Evolutionary conservation across 768 basidiomycete genomes (phyloP), one percentile per base, ranked within the genome.

Genomic region (Hygrocybe punicea): DNA sequence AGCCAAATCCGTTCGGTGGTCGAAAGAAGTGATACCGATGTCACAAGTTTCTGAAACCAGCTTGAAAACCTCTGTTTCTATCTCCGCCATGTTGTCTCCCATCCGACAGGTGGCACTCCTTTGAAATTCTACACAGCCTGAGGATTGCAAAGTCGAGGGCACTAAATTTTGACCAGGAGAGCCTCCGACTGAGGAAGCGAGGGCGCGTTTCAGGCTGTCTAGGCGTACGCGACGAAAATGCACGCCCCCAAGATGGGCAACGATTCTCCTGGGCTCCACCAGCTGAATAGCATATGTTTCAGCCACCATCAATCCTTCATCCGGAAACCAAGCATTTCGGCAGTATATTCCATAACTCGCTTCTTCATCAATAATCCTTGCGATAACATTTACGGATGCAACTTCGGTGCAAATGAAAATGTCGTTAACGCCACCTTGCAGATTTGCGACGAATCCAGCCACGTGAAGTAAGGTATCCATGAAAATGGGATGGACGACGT

Each of bases 381-480:
- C 73, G 1, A 87, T 62, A 5, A 83, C 63, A 55, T 77, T 76
- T 40, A 86, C 71, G 5, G 73, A 63, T 14, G 75, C 80, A 29
- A 87, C 73, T 21, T 78, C 75, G 25, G 71, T 78, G 73, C 88
- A 90, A 53, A 91, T 85, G 65, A 81, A 85, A 1, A 78, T 84
- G 53, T 86, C 80, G 24, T 80, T 71, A 23, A 73, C 53, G 9
- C 71, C 67, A 7, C 78, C 81, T 39, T 76, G 78, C 63, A 83
- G 65, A 66, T 90, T 91, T 23, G 82, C 78, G 34, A 89, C 71
- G 68, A 90, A 87, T 3, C 89, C 89, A 0, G 87, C 82, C 36
- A 81, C 77, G 57, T 90, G 89, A 29, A 89, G 71, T 29, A 90
- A 71, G 0, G 84, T 82, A 60, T 90, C 88, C 56, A 81, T 71